Base-by-base conservation (phyloP, 495 filamentous ascomycete genomes). In the Talaromyces trachyspermus region DNA sequence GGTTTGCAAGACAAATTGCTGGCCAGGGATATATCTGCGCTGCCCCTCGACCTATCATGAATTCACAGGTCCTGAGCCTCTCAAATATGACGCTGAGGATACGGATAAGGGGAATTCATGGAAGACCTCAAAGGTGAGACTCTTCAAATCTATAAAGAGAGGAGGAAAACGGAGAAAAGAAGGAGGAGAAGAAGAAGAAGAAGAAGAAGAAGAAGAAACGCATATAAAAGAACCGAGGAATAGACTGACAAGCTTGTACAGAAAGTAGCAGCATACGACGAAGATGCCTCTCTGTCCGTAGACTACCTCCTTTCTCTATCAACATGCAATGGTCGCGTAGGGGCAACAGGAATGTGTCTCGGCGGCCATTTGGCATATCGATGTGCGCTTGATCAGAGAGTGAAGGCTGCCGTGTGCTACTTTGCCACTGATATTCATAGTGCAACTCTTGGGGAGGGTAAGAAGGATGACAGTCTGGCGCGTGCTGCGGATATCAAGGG, bases 11-110 rank as follows among this genome's bases (percentile, higher is more conserved):
- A 47, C 89, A 95, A 60, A 95, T 97, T 43, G 88, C 88, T 20
- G 83, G 89, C 3, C 88, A 95, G 58, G 91, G 91, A 43, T 97
- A 95, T 62, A 95, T 97, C 50, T 88, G 88, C 48, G 91, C 83
- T 4, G 90, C 89, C 0, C 89, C 90, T 89, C 85, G 33, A 88
- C 81, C 48, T 97, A 95, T 60, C 91, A 97, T 60, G 90, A 95
- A 66, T 95, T 95, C 62, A 87, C 80, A 19, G 86, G 85, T 3
- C 86, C 90, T 0, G 88, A 89, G 57, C 72, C 90, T 5, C 72
- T 97, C 45, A 75, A 81, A 25, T 95, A 97, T 65, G 86, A 95
- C 59, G 88, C 76, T 0, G 84, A 84, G 1, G 91, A 90, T 33
- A 97, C 91, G 0, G 88, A 95, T 58, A 70, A 75, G 40, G 91